These are phyloP conservation scores for Rusavskia elegans DNA, from an alignment of 495 filamentous ascomycete species.

Conservation along the genomic window DNA sequence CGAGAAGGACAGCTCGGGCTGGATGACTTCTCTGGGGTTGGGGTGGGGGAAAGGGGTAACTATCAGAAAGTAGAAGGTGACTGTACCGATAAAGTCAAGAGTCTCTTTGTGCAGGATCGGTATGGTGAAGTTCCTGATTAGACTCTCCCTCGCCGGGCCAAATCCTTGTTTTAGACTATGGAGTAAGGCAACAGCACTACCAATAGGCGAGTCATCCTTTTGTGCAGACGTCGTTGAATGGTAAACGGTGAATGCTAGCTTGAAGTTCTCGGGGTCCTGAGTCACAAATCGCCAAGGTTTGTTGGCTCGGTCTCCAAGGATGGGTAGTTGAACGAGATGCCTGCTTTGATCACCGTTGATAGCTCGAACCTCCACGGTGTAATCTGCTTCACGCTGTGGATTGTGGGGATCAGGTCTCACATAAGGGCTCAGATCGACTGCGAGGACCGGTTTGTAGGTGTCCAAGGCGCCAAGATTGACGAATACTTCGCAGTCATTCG, in stretches of 20 bases:
- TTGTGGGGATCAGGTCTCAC: not conserved
- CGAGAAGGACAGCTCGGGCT: not conserved
- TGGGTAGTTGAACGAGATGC: constrained; percentile 11
- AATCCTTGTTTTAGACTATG: constrained; percentile 5
- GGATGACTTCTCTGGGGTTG: not conserved
- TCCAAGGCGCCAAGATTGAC: constrained; percentile 10
- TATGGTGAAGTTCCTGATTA: constrained; percentile 17
- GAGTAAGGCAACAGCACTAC: constrained; percentile 11
- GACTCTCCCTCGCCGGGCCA: constrained; percentile 16
- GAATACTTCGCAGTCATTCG: not conserved
- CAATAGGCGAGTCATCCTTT: constrained; percentile 4
- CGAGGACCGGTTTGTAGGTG: not conserved
- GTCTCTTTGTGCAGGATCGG: constrained; percentile 16
- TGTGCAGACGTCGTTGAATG: not conserved
- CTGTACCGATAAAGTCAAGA: constrained; percentile 16
- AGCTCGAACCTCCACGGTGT: not conserved
- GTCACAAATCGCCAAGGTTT: constrained; percentile 14
- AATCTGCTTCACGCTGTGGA: constrained; percentile 1
- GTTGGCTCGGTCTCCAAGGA: constrained; percentile 17
- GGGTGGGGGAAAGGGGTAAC: constrained; percentile 12
- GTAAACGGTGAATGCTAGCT: constrained; percentile 13
- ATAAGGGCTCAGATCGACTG: constrained; percentile 4
- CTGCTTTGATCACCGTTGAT: constrained; percentile 1
- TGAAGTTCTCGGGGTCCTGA: constrained; percentile 2
- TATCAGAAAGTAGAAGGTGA: constrained; percentile 18